phyloP scores from a whole-genome alignment of 164 flowering plant species.

The Cinnamomum chago region DNA sequence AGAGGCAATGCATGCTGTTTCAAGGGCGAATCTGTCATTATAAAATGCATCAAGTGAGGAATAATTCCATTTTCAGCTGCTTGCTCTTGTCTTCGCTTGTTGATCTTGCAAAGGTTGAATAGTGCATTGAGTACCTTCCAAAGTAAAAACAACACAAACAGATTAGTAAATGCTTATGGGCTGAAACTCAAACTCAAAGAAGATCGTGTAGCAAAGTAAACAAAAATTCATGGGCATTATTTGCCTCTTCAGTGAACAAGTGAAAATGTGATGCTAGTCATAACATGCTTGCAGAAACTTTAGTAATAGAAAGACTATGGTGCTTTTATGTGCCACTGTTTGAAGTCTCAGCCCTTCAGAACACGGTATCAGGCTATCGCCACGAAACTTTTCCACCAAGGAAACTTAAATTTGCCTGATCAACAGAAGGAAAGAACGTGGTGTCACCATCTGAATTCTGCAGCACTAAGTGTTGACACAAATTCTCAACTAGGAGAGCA shows the following conservation, averaged over 20 bases:
- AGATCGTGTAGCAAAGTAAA: not conserved
- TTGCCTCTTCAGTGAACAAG: not conserved
- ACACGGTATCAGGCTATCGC: too few relatives aligned
- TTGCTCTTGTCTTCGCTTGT: slow-evolving; percentile 96
- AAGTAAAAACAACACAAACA: slow-evolving; percentile 6
- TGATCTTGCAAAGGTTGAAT: slow-evolving; percentile 94
- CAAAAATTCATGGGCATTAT: not conserved
- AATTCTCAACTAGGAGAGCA: too few relatives aligned
- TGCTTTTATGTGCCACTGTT: too few relatives aligned
- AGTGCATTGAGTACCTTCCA: slow-evolving; percentile 87
- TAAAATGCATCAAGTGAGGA: slow-evolving; percentile 93
- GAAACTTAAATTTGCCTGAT: too few relatives aligned
- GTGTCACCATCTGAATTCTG: too few relatives aligned
- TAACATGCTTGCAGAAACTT: too few relatives aligned
- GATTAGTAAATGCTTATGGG: not conserved
- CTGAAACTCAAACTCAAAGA: not conserved
- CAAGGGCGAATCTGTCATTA: slow-evolving; percentile 76
- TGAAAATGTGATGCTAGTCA: not conserved
- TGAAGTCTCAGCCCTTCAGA: too few relatives aligned
- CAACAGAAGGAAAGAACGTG: too few relatives aligned
- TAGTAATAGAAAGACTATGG: too few relatives aligned
- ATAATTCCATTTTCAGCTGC: slow-evolving; percentile 99
- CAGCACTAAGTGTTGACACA: too few relatives aligned
- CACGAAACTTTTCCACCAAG: too few relatives aligned
- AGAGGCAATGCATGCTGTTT: slow-evolving; percentile 86